Evolutionary conservation across 768 basidiomycete species (phyloP).

Genomic region (Xerocomellus chrysenteron): DNA sequence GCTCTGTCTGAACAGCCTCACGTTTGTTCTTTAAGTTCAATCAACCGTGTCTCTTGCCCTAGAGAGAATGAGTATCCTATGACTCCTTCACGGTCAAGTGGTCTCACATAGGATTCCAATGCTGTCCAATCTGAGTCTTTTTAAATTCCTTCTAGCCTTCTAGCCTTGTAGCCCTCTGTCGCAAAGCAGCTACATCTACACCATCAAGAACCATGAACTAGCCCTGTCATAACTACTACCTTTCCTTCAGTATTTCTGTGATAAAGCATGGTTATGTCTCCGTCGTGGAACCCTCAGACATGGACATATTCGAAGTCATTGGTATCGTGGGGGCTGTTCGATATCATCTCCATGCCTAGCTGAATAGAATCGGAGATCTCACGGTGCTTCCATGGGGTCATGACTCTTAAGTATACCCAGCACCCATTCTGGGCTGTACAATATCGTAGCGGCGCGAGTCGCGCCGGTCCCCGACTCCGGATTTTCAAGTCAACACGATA

Average conservation of each 20-base stretch:
- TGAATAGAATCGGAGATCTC: too few relatives aligned
- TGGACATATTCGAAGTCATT: slow-evolving; percentile 61
- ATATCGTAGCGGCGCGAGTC: too few relatives aligned
- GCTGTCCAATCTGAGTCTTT: too few relatives aligned
- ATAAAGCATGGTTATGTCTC: slow-evolving; percentile 83
- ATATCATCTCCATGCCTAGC: slow-evolving; percentile 71
- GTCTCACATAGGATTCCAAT: slow-evolving; percentile 30
- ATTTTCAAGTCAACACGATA: too few relatives aligned
- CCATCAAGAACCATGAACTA: slow-evolving; percentile 72
- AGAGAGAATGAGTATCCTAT: slow-evolving; percentile 71
- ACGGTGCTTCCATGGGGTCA: too few relatives aligned
- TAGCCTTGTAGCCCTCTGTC: slow-evolving; percentile 73
- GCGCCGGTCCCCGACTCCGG: too few relatives aligned
- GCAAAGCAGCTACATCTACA: slow-evolving; percentile 56
- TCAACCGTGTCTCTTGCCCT: slow-evolving; percentile 24
- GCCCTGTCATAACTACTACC: slow-evolving; percentile 49
- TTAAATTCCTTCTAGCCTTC: not conserved
- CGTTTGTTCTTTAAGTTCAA: not conserved
- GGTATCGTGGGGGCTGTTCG: slow-evolving; percentile 60
- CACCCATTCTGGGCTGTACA: too few relatives aligned
- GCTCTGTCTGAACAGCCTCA: not conserved
- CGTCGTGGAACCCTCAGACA: slow-evolving; percentile 53
- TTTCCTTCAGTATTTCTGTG: slow-evolving; percentile 57
- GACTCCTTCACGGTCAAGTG: slow-evolving; percentile 90
- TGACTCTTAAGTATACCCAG: too few relatives aligned